Evolutionary conservation across 2,329 filamentous ascomycete species (phyloP).

Genomic region (Colletotrichum euphorbiae): DNA sequence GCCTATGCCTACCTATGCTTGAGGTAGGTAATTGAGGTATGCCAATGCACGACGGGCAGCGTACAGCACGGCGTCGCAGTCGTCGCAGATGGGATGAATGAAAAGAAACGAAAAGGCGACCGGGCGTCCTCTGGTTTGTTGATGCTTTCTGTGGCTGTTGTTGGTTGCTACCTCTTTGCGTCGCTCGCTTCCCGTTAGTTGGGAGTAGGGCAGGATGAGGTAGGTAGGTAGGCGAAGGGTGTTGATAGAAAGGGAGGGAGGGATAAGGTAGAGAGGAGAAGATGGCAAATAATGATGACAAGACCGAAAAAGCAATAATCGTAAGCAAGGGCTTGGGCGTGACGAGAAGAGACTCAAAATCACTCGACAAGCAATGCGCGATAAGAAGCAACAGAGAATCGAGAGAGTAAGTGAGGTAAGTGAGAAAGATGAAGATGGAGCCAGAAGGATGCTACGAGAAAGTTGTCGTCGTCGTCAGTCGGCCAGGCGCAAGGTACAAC

Average conservation of each 20-base stretch:
- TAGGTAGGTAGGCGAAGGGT: neutral
- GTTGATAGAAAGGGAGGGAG: neutral
- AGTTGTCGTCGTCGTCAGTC: constrained; percentile 12
- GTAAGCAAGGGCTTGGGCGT: neutral
- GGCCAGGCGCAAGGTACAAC: too few species aligned
- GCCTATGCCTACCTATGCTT: neutral
- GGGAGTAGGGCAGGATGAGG: too few species aligned
- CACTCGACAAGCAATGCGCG: neutral
- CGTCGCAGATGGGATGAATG: constrained; percentile 25
- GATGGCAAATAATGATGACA: constrained; percentile 10
- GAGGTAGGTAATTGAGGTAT: neutral
- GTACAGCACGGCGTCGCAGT: neutral
- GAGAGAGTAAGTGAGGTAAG: neutral
- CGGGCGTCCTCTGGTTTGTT: constrained; percentile 5
- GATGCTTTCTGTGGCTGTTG: constrained; percentile 1
- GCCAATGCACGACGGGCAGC: constrained; percentile 13
- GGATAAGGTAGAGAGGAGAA: neutral
- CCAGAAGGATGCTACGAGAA: constrained; percentile 13
- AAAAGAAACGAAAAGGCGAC: constrained; percentile 1
- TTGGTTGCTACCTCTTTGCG: neutral
- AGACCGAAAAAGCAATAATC: constrained; percentile 1
- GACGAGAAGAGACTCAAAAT: neutral
- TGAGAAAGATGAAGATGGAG: neutral
- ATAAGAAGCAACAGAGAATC: neutral
- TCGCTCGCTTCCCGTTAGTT: too few species aligned